Base-by-base conservation (phyloP, 2,329 filamentous ascomycete species). In the Aspergillus pseudotamarii region DNA sequence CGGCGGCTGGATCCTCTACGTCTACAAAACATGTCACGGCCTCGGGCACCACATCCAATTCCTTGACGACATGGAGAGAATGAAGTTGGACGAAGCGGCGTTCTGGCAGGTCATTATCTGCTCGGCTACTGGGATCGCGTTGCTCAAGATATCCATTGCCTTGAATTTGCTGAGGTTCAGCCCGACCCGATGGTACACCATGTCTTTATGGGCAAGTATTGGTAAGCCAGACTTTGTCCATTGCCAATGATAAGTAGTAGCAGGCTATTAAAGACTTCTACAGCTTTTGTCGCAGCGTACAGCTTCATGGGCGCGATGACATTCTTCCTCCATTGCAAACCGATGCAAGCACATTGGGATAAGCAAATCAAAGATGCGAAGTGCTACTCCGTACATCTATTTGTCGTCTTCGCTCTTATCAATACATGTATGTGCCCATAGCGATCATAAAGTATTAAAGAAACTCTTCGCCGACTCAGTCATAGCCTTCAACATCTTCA, bases 71-170 rank as follows among this genome's bases (percentile, higher is more conserved):
- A 38, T 32, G 11, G 36, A 59, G 26, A 26, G 23, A 19, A 54
- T 59, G 8, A 43, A 32, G 23, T 51, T 59, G 12, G 41, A 4
- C 21, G 19, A 59, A 21, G 58, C 58, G 9, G 23, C 58, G 10
- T 59, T 59, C 34, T 59, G 58, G 58, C 58, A 59, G 21, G 45
- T 53, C 8, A 53, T 59, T 12, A 53, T 59, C 48, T 59, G 58
- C 46, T 59, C 58, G 1, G 30, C 46, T n/a, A 12, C 46, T 8
- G 58, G 58, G 10, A 59, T 59, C 23, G 58, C 58, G 0, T 59
- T 53, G 12, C 58, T 59, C 32, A 59, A 59, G 19, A 21, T 54
- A n/a, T 59, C 58, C 6, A 59, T 59, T 21, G 58, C 58, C 4
- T 32, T 59, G 46, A 59, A 59, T 23, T n/a, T 59, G 8, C 23